Evolutionary conservation across 169 alveolate genomes (phyloP).

Genomic region (Cryptosporidium canis): DNA sequence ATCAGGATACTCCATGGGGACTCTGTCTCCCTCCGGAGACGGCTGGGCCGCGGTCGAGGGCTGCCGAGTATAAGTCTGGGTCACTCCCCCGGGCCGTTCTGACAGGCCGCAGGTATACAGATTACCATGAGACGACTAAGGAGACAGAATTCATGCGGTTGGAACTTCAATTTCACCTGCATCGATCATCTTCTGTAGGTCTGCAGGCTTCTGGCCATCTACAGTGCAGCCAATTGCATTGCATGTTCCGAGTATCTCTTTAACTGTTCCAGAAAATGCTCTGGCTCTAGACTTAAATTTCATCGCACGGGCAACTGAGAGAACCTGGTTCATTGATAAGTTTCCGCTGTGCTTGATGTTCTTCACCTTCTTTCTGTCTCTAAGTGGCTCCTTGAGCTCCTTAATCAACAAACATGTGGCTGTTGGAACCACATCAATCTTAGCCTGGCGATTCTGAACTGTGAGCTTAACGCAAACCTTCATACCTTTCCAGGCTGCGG

Average conservation of each 20-base stretch:
- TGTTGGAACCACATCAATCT: constrained; percentile 93
- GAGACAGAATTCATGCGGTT: constrained; percentile 53
- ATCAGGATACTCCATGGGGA: not conserved
- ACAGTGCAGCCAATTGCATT: constrained; percentile 96
- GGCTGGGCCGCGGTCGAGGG: no score
- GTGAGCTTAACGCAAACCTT: constrained; percentile 93
- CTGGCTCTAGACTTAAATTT: constrained; percentile 89
- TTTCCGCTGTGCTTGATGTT: constrained; percentile 96
- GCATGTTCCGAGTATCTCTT: constrained; percentile 97
- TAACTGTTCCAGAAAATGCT: constrained; percentile 94
- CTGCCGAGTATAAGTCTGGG: not conserved
- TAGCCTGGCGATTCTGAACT: constrained; percentile 90
- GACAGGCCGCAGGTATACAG: not conserved
- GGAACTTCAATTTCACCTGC: constrained; percentile 89
- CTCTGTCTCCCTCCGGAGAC: no score
- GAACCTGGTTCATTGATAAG: constrained; percentile 91
- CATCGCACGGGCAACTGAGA: constrained; percentile 93
- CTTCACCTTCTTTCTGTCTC: constrained; percentile 95
- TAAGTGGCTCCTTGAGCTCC: constrained; percentile 94
- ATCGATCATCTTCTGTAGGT: constrained; percentile 87
- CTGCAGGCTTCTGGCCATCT: constrained; percentile 94
- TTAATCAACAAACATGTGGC: constrained; percentile 94
- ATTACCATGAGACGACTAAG: not conserved
- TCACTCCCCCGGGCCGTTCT: not conserved
- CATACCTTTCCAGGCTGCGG: constrained; percentile 95